Evolutionary conservation across 108 stramenopile species (phyloP).

Genomic region (Epithemia pelagica): DNA sequence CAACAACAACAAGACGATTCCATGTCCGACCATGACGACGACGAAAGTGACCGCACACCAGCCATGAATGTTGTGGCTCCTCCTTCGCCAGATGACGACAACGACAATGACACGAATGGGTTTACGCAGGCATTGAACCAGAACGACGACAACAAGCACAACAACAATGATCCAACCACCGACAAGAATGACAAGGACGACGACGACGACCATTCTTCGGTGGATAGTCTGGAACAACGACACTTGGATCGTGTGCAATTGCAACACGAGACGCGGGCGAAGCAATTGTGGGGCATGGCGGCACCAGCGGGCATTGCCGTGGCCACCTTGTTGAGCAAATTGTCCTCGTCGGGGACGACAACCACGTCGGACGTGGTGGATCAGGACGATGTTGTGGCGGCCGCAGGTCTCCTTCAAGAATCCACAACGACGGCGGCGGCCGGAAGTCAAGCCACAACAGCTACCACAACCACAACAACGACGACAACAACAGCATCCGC

Average conservation of each 20-base stretch:
- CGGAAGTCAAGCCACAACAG: not conserved
- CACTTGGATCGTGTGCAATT: not conserved
- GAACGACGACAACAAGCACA: not conserved
- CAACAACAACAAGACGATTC: no score
- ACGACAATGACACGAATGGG: no score
- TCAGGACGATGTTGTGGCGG: not conserved
- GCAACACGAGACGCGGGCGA: not conserved
- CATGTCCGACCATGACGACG: no score
- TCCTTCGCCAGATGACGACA: no score
- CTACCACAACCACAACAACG: not conserved
- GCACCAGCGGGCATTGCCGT: not conserved
- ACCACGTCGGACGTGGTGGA: not conserved
- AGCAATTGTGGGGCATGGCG: not conserved
- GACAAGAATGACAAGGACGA: not conserved
- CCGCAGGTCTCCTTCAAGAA: not conserved
- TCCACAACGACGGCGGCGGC: not conserved
- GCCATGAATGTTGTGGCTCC: no score
- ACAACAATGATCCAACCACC: not conserved
- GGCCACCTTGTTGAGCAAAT: not conserved
- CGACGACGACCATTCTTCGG: not conserved
- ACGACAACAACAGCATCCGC: not conserved
- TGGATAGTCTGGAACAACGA: not conserved
- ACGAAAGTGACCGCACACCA: no score
- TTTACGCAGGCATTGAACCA: no score
- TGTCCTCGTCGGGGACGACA: not conserved